These are phyloP conservation scores for Fusarium protoensiforme DNA, from an alignment of 2,329 filamentous ascomycete species.

Conservation along the genomic window DNA sequence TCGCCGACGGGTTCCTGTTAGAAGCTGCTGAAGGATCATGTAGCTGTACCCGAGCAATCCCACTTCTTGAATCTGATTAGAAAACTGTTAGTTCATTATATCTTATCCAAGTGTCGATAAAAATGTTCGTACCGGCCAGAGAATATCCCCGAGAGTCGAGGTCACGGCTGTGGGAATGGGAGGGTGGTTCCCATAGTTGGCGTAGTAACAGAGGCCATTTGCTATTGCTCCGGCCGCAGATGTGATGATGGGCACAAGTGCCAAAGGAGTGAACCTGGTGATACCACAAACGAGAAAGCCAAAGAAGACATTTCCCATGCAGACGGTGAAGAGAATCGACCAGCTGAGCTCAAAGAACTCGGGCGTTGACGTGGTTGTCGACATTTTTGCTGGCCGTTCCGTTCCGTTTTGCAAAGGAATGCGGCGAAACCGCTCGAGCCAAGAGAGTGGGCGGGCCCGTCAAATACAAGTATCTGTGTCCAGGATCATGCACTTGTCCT, in stretches of 20 bases:
- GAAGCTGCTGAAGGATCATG: background rate
- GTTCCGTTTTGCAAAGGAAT: background rate
- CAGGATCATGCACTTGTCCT: background rate
- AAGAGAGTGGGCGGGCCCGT: background rate
- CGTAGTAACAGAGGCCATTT: constrained; percentile 55
- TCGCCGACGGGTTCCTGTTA: background rate
- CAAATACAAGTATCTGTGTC: background rate
- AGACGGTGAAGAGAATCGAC: constrained; percentile 56
- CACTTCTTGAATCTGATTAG: constrained; percentile 24
- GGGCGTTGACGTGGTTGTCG: background rate
- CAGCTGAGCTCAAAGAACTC: constrained; percentile 54
- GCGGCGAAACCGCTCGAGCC: background rate
- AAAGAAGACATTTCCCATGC: constrained; percentile 51
- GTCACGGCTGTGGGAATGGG: constrained; percentile 35
- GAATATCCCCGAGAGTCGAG: constrained; percentile 44
- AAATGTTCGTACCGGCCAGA: constrained; percentile 51
- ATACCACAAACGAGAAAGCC: constrained; percentile 51
- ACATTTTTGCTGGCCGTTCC: background rate
- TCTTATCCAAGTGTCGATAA: background rate
- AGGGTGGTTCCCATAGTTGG: constrained; percentile 47
- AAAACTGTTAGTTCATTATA: background rate
- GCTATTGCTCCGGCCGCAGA: constrained; percentile 51
- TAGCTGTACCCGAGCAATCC: background rate
- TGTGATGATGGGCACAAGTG: constrained; percentile 51
- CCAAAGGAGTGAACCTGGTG: constrained; percentile 23